Percentiles rank a stretch among this genome's conserved stretches.
These are phyloP conservation scores for Aleurites moluccanus DNA, from an alignment of 441 rosid species.

Conservation along the genomic window DNA sequence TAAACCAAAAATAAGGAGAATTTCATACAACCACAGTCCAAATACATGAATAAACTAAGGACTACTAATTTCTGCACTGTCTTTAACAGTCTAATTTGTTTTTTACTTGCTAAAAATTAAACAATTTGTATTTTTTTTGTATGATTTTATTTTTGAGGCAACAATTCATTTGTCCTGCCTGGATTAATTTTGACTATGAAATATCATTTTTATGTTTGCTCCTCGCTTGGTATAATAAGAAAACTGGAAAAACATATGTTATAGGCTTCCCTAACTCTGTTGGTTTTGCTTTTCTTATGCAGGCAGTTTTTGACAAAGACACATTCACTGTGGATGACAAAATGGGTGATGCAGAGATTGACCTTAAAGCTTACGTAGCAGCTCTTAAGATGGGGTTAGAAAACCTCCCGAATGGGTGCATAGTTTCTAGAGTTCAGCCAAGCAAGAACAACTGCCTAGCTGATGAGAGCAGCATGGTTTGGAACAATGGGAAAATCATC, in stretches of 20 bases:
- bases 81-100: too few relatives aligned
- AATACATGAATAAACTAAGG: too few relatives aligned
- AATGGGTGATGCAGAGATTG: conserved; percentile 85
- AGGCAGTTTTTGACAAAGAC: conserved; percentile 72
- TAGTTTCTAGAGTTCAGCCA: conserved; percentile 49
- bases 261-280: not conserved
- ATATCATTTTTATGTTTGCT: not conserved
- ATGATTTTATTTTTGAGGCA: too few relatives aligned
- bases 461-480: conserved; percentile 52
- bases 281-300: conserved; percentile 13
- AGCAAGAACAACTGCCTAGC: conserved; percentile 57
- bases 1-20: too few relatives aligned
- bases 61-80: too few relatives aligned
- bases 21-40: too few relatives aligned
- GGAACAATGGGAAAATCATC: conserved; percentile 52
- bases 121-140: too few relatives aligned
- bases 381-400: conserved; percentile 49
- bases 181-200: not conserved
- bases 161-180: too few relatives aligned
- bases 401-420: conserved; percentile 53
- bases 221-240: not conserved
- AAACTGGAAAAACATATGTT: not conserved
- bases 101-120: too few relatives aligned
- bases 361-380: conserved; percentile 51
- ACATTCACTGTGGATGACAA: conserved; percentile 70